Base-by-base conservation (phyloP, 305 asterid species). In the Plantago rigida region DNA sequence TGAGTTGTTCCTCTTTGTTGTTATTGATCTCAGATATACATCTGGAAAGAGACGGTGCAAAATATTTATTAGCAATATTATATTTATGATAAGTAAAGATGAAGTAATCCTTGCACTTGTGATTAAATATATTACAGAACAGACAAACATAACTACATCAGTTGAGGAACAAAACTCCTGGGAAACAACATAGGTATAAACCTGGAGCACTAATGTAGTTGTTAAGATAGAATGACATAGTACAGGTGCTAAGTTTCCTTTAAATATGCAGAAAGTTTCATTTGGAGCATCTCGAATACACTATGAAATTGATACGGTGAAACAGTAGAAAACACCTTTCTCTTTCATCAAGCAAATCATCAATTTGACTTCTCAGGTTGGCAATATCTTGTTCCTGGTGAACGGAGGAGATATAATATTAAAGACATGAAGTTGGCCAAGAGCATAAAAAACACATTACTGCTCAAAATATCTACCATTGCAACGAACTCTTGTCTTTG, bases 261-360 rank as follows among this genome's bases (percentile, higher is more conserved):
- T n/a, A 13, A 11, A 3, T 13, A 52, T 11, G 13, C 57, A 52
- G 9, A 8, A 36, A 36, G 10, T 36, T 36, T 8, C 44, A 59
- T 54, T 15, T 41, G 11, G 50, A 60, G 56, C 13, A 17, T 63
- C 52, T 59, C 51, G 51, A 34, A 24, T 55, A 47, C 17, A 49
- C 34, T 45, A 47, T 53, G 47, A 9, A 13, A 72, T 19, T 60
- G 61, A 29, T 55, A 68, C 31, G 39, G 39, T 28, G 41, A 59
- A 51, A 47, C 61, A 62, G 10, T 12, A 45, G 56, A 50, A 69
- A 73, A 71, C 29, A 87, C 97, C 87, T 79, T 47, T 84, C 89
- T 75, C 81, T 85, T 66, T 89, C 94, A 74, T 78, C 87, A 36
- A 73, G 74, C 69, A 89, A 77, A 63, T 81, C 83, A 60, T 72